Base-by-base conservation (phyloP, 305 asterid species). In the Striga hermonthica region DNA sequence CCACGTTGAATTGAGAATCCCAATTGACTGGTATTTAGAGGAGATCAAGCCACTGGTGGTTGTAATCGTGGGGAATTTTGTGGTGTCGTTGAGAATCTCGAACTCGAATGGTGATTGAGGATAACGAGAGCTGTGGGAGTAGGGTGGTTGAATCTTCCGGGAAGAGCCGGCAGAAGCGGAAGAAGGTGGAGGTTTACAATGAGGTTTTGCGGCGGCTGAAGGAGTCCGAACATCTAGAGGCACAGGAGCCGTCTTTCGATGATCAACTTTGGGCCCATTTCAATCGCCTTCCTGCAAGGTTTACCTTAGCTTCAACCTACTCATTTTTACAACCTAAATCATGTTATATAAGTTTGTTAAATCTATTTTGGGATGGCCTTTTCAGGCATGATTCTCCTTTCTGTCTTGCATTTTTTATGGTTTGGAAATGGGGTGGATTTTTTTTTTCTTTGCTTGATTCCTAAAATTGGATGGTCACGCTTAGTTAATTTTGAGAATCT, bases 201-300 rank as follows among this genome's bases (percentile, higher is more conserved):
- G 96, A 92, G 90, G 95, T 92, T 64, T 78, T 92, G 68, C 82
- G 95, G 66, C 83, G 96, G 74, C 87, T 92, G 13, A 86, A 78
- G 64, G 96, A 89, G 52, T 95, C 80, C 3, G 75, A 74, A 15
- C 82, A 84, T 39, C 83, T 77, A 31, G 97, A 89, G 75, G 86
- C 89, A 43, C 76, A 75, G 72, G 79, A 82, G 62, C 93, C 95
- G 58, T 85, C 67, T 50, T 92, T 92, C 74, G 89, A 82, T 47
- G 84, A 87, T 79, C 80, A 82, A 62, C 95, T 92, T 15, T 92
- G 97, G 98, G 75, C 83, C 38, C 98, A 92, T 81, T 92, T 92
- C 76, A 87, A 83, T 78, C 96, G 97, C 64, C 87, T 92, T 16
- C 98, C 98, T 2, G 65, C 87, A 75, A 84, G 98, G 98, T 88